Conservation (phyloP, 2,329 filamentous ascomycete species). For the Ophiostoma himal-ulmi region DNA sequence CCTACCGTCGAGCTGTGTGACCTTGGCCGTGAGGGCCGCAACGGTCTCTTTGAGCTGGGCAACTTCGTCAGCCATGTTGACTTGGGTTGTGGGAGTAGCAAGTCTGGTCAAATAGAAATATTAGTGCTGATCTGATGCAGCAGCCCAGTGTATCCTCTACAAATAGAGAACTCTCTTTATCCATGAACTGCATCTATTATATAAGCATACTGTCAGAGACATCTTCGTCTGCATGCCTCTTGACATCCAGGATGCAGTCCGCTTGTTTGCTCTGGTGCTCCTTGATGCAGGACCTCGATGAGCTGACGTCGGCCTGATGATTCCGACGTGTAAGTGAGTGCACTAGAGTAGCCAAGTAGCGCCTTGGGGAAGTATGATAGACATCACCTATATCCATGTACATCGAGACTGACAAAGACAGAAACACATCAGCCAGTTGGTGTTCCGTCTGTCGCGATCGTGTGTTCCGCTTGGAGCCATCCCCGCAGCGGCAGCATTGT, state of each 20-base stretch:
- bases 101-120: too few species aligned
- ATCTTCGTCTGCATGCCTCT: neutral
- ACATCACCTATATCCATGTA: neutral
- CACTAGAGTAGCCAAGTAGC: neutral
- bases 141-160: neutral
- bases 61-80: conserved; percentile 25
- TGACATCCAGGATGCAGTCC: neutral
- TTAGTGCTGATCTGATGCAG: too few species aligned
- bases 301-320: neutral
- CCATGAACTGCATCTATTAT: neutral
- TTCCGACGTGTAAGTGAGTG: neutral
- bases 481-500: neutral
- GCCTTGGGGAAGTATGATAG: neutral
- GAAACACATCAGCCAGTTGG: neutral
- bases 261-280: neutral
- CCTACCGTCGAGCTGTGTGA: conserved; percentile 24
- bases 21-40: conserved; percentile 25
- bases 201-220: neutral
- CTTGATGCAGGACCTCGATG: neutral
- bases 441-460: neutral
- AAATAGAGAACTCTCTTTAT: neutral
- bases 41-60: conserved; percentile 26
- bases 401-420: neutral
- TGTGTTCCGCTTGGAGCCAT: neutral
- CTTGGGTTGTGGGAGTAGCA: neutral